Percentiles rank a stretch among this genome's conserved stretches.
phyloP scores from a whole-genome alignment of 2,329 filamentous ascomycete species.

The Exophiala xenobiotica region DNA sequence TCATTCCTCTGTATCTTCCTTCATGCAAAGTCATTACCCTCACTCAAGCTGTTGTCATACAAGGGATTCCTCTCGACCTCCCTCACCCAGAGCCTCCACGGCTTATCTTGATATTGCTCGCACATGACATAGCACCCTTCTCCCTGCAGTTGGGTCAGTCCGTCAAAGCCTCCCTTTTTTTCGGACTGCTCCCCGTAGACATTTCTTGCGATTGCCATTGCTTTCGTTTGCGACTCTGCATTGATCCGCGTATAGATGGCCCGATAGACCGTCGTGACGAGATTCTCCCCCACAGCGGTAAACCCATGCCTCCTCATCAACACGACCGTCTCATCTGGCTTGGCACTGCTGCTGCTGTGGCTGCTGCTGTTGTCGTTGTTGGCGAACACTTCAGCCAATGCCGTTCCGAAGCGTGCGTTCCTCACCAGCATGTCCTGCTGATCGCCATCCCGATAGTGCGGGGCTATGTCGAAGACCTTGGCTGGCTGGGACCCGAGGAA shows the following conservation, averaged over 20 bases:
- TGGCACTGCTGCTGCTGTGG: background rate
- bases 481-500: constrained; percentile 40
- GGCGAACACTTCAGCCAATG: constrained; percentile 39
- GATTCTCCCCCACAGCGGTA: constrained; percentile 39
- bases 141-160: constrained; percentile 20
- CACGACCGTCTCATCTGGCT: constrained; percentile 37
- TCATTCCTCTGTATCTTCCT: no score
- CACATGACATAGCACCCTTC: constrained; percentile 18
- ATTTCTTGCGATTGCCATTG: constrained; percentile 30
- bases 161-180: constrained; percentile 12
- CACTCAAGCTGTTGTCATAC: constrained; percentile 26
- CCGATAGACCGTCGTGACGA: constrained; percentile 45
- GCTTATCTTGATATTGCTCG: constrained; percentile 22
- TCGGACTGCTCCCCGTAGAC: background rate
- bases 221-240: constrained; percentile 43
- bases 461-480: constrained; percentile 38
- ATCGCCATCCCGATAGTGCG: constrained; percentile 33
- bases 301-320: constrained; percentile 51
- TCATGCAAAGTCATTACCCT: background rate
- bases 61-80: constrained; percentile 27
- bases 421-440: constrained; percentile 42
- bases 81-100: constrained; percentile 29
- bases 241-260: constrained; percentile 49
- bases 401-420: constrained; percentile 36
- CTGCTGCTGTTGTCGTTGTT: no score